Percentiles rank a stretch among this genome's conserved stretches.
Conservation (phyloP, 176 grass and related monocot species). For the Oryza coarctata region DNA sequence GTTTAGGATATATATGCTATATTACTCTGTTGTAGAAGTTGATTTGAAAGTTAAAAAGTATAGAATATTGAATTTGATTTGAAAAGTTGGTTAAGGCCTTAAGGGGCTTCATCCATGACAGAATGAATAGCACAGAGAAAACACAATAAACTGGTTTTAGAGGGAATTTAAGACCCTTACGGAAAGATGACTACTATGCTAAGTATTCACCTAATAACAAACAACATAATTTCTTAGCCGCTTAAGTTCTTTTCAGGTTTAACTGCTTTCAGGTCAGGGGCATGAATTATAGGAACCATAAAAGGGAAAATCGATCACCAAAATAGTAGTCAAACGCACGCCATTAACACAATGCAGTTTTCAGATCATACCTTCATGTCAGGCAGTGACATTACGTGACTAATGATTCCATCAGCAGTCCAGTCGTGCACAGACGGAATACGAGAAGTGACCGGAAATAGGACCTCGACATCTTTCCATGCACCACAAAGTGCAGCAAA, state of each 20-base stretch:
- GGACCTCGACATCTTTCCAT: constrained; percentile 28
- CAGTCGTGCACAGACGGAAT: constrained; percentile 16
- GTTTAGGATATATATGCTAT: no score
- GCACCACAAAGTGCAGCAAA: constrained; percentile 11
- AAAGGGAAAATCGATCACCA: neutral
- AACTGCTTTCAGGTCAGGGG: neutral
- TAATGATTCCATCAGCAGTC: constrained; percentile 43
- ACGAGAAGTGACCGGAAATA: constrained; percentile 34
- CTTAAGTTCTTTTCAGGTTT: neutral
- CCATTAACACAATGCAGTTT: constrained; percentile 6
- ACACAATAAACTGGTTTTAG: no score
- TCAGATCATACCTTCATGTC: neutral
- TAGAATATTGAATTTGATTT: no score
- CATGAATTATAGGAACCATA: constrained; percentile 8
- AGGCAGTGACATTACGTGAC: constrained; percentile 23
- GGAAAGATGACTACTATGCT: no score
- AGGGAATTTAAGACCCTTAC: no score
- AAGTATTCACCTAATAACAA: no score
- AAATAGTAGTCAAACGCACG: neutral
- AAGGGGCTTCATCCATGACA: no score
- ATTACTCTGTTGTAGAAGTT: no score
- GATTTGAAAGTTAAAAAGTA: no score
- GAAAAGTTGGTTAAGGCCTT: no score
- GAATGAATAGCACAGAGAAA: no score
- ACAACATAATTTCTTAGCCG: constrained; percentile 1